phyloP scores from a whole-genome alignment of 1,284 basidiomycete genomes.

The Trichosporon sp. region DNA sequence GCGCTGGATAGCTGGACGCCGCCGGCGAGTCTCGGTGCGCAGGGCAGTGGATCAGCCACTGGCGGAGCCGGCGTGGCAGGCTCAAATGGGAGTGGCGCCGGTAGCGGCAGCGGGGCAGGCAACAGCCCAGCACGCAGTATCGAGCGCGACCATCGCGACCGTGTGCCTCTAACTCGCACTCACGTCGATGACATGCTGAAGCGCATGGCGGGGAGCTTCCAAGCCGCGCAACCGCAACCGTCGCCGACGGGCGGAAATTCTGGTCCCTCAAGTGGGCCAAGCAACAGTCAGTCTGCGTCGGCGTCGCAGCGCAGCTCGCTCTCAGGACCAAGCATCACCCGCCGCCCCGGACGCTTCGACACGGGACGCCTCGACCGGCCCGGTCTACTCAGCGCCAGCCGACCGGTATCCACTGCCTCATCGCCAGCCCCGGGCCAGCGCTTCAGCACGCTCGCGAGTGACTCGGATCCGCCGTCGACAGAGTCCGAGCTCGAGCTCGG shows the following conservation, averaged over 20 bases:
- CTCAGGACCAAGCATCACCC: not conserved
- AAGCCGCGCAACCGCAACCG: not conserved
- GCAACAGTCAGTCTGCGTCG: not conserved
- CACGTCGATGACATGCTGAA: constrained; percentile 42
- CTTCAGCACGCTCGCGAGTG: not conserved
- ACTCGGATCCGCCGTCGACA: not conserved
- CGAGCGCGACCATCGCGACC: constrained; percentile 2
- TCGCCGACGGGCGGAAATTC: not conserved
- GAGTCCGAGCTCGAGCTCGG: not conserved
- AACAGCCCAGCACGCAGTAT: not conserved
- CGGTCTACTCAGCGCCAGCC: not conserved
- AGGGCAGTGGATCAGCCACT: not conserved
- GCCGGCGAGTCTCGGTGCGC: constrained; percentile 21
- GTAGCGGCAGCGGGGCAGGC: not conserved
- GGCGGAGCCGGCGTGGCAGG: not conserved
- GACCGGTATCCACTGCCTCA: not conserved
- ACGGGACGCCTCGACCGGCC: not conserved
- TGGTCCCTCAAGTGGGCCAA: not conserved
- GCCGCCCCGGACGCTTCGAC: not conserved
- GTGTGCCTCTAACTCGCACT: constrained; percentile 38
- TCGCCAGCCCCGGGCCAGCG: not conserved
- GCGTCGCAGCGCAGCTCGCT: not conserved
- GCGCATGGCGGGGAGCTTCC: constrained; percentile 37
- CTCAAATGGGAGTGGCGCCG: not conserved
- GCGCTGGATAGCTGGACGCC: constrained; percentile 42